Conservation (phyloP, 257 asterid genomes). For the Nicotiana undulata region DNA sequence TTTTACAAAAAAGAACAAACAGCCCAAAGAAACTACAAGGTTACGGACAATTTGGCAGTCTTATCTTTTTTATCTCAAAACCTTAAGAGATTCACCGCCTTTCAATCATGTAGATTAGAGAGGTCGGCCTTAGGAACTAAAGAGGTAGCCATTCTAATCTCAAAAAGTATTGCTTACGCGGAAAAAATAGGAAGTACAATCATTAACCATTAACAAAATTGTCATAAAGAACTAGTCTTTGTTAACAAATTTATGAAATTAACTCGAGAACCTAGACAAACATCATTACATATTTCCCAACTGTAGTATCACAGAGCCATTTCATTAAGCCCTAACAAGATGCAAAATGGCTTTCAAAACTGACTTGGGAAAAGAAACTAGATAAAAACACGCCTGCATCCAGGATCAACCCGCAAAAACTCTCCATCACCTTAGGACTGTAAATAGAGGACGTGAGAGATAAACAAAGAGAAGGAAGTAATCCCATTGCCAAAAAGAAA, state of each 20-base stretch:
- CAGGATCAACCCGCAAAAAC: constrained; percentile 7
- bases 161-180: too few relatives aligned
- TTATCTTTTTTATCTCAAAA: background rate
- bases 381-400: constrained; percentile 4
- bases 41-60: too few relatives aligned
- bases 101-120: background rate
- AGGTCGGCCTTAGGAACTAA: background rate
- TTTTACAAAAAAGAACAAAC: too few relatives aligned
- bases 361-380: constrained; percentile 3
- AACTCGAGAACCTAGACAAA: background rate
- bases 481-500: background rate
- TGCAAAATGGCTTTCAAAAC: background rate
- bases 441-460: background rate
- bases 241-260: constrained; percentile 3
- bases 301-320: constrained; percentile 1
- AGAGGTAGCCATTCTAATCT: background rate
- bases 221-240: background rate
- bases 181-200: background rate
- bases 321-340: background rate
- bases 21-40: too few relatives aligned
- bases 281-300: background rate
- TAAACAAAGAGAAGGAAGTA: background rate
- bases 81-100: background rate
- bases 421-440: background rate
- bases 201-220: background rate